phyloP scores from a whole-genome alignment of 129 eudicot genomes.

The Artemisia argyi region DNA sequence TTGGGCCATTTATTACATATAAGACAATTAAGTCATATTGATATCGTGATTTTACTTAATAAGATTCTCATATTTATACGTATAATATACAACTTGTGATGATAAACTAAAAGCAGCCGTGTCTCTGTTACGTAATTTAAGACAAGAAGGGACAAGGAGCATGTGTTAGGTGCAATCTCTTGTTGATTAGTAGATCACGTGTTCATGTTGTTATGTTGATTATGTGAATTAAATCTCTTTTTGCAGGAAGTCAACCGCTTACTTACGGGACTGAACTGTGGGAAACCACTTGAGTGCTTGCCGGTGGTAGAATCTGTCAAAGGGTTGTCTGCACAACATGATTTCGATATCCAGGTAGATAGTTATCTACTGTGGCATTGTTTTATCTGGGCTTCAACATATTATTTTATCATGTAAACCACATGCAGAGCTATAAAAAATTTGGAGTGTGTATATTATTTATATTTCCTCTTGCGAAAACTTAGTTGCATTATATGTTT shows the following conservation, averaged over 20 bases:
- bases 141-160: not conserved
- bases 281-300: conserved; percentile 58
- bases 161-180: not conserved
- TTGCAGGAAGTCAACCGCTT: conserved; percentile 87
- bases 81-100: not conserved
- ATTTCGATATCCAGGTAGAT: conserved; percentile 87
- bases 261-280: conserved; percentile 88
- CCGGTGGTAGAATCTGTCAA: conserved; percentile 48
- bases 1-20: no score
- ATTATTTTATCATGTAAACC: conserved; percentile 8
- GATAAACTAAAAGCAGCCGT: not conserved
- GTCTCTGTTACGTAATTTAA: conserved; percentile 3
- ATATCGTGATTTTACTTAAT: no score
- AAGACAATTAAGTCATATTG: no score
- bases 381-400: not conserved
- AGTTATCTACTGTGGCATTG: not conserved
- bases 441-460: not conserved
- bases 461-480: no score
- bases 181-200: no score
- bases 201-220: not conserved
- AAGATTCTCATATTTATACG: not conserved
- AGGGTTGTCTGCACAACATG: conserved; percentile 61
- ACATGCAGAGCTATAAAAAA: not conserved
- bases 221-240: conserved; percentile 7
- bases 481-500: no score